Percentiles rank a stretch among this genome's conserved stretches.
Evolutionary conservation across 2,329 filamentous ascomycete species (phyloP).

Genomic region (Alternaria arbusti): DNA sequence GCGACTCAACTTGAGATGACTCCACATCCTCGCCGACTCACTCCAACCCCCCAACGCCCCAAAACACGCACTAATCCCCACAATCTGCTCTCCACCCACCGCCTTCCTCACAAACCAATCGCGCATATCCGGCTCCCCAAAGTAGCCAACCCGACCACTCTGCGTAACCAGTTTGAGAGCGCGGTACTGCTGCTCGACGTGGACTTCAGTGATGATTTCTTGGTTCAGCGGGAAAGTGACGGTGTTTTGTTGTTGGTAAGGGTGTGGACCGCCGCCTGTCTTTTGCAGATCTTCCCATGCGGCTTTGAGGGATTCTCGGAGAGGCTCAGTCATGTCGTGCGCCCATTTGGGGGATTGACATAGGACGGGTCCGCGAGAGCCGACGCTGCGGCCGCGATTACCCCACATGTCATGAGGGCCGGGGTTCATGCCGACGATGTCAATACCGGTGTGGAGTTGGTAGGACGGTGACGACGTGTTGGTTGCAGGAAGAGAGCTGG

Average conservation of each 20-base stretch:
- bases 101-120: slow-evolving; percentile 14
- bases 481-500: not conserved
- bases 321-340: not conserved
- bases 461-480: not conserved
- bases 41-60: slow-evolving; percentile 16
- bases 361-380: not conserved
- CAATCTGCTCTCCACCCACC: slow-evolving; percentile 12
- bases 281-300: not conserved
- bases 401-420: not conserved
- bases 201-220: slow-evolving; percentile 22
- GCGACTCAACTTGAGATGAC: slow-evolving; percentile 11
- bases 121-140: slow-evolving; percentile 8
- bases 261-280: not conserved
- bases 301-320: not conserved
- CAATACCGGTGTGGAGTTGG: not conserved
- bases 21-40: slow-evolving; percentile 5
- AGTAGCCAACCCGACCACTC: slow-evolving; percentile 11
- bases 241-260: not conserved
- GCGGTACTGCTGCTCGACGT: slow-evolving; percentile 11
- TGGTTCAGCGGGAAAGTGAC: slow-evolving; percentile 22
- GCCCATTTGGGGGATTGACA: not conserved
- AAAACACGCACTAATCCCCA: slow-evolving; percentile 14
- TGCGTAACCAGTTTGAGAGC: slow-evolving; percentile 25
- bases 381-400: not conserved
- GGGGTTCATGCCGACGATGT: not conserved